A percentile compares a stretch with the other conserved stretches of the same genome.
phyloP scores from a whole-genome alignment of 495 filamentous ascomycete genomes.

The Aspergillus kassunensis region DNA sequence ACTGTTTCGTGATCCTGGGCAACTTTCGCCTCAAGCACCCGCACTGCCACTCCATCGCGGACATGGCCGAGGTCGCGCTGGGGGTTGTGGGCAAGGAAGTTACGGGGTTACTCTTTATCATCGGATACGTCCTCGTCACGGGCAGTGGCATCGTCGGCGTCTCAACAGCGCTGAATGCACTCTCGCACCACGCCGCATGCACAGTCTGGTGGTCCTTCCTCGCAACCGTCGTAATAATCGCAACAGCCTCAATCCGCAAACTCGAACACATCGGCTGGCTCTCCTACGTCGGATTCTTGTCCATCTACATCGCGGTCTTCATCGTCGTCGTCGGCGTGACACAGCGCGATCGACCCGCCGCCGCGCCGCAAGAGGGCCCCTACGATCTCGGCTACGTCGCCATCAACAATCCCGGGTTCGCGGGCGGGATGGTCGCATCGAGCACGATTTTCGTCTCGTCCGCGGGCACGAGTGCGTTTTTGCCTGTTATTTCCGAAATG shows the following conservation, averaged over 20 bases:
- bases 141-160: slow-evolving; percentile 48
- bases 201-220: slow-evolving; percentile 42
- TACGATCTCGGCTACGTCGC: slow-evolving; percentile 46
- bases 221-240: slow-evolving; percentile 62
- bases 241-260: slow-evolving; percentile 37
- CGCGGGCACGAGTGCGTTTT: slow-evolving; percentile 63
- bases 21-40: slow-evolving; percentile 35
- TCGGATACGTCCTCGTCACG: slow-evolving; percentile 45
- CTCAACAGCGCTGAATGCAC: slow-evolving; percentile 47
- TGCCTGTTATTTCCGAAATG: slow-evolving; percentile 75
- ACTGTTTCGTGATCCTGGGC: slow-evolving; percentile 33
- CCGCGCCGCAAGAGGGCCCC: slow-evolving; percentile 31
- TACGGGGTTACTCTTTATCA: slow-evolving; percentile 41
- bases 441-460: slow-evolving; percentile 41
- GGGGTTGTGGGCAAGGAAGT: slow-evolving; percentile 39
- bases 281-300: slow-evolving; percentile 43
- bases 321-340: slow-evolving; percentile 49
- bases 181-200: slow-evolving; percentile 45
- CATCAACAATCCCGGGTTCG: slow-evolving; percentile 31
- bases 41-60: slow-evolving; percentile 54
- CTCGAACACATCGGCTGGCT: slow-evolving; percentile 44
- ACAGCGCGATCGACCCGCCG: slow-evolving; percentile 33
- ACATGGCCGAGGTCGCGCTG: slow-evolving; percentile 63
- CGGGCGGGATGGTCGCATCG: slow-evolving; percentile 36
- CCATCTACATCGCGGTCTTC: slow-evolving; percentile 43